Conservation (phyloP, 1,284 basidiomycete genomes). For the Ustilago sp. region DNA sequence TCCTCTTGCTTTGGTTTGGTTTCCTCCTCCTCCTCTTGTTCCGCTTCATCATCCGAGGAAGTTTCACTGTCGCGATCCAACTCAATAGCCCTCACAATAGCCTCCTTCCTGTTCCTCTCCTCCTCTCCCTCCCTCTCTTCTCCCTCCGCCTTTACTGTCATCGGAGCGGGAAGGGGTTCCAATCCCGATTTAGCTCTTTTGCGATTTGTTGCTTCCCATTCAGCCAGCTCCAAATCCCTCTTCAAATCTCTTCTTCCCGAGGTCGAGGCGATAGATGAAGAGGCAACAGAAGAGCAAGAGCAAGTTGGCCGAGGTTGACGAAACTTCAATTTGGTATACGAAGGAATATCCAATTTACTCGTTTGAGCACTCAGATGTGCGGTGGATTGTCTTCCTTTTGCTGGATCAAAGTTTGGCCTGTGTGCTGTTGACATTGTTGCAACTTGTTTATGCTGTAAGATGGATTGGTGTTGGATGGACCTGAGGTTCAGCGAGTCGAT, state of each 20-base stretch:
- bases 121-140: not conserved
- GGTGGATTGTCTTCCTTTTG: conserved; percentile 53
- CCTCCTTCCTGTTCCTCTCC: conserved; percentile 1
- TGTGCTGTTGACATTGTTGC: conserved; percentile 62
- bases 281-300: not conserved
- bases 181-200: conserved; percentile 28
- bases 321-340: conserved; percentile 67
- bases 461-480: not conserved
- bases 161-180: not conserved
- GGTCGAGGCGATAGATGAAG: not conserved
- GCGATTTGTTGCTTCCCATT: conserved; percentile 47
- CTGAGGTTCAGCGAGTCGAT: not conserved
- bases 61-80: conserved; percentile 5
- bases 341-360: conserved; percentile 37
- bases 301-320: conserved; percentile 47
- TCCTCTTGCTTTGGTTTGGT: not conserved
- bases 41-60: conserved; percentile 23
- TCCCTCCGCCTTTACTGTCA: not conserved
- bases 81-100: conserved; percentile 1
- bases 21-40: conserved; percentile 14
- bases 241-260: conserved; percentile 54
- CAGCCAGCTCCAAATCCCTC: conserved; percentile 55
- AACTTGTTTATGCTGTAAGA: not conserved
- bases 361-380: conserved; percentile 47
- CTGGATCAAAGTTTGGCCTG: conserved; percentile 66